These are phyloP conservation scores for Sporisorium sorghi DNA, from an alignment of 1,284 basidiomycete species.

Conservation along the genomic window DNA sequence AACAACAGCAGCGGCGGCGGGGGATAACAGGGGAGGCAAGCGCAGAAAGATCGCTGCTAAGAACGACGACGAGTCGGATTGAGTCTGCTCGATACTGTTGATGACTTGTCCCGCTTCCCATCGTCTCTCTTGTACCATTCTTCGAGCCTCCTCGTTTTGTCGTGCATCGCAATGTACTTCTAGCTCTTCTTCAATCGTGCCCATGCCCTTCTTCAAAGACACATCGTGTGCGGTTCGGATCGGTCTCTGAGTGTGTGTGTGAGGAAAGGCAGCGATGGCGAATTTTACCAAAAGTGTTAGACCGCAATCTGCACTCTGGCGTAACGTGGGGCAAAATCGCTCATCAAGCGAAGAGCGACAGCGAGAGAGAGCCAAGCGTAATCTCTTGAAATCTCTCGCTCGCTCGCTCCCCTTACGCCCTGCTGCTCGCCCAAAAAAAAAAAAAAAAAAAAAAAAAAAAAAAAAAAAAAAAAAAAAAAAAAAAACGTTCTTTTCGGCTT, in stretches of 20 bases:
- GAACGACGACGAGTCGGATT: constrained; percentile 39
- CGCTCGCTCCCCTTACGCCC: no score
- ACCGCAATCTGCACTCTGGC: background rate
- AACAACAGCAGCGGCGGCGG: constrained; percentile 11
- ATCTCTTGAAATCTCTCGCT: background rate
- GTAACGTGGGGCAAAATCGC: background rate
- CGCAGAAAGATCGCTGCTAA: constrained; percentile 52
- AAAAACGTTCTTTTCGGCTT: no score
- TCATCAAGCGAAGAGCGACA: background rate
- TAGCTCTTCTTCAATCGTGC: background rate
- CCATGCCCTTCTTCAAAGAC: no score
- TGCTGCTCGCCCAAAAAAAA: background rate
- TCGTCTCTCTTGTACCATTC: background rate
- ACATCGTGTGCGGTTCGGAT: background rate
- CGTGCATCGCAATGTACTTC: constrained; percentile 29
- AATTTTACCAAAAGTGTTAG: background rate
- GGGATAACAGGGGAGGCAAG: constrained; percentile 48
- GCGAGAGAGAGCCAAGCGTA: background rate
- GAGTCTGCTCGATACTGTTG: background rate
- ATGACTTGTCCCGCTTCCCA: background rate
- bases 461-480: no score
- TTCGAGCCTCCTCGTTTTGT: background rate
- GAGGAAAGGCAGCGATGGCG: background rate
- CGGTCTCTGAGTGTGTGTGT: background rate
- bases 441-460: no score